Evolutionary conservation across 306 rosid genomes (phyloP).

Genomic region (Quercus mongolica): DNA sequence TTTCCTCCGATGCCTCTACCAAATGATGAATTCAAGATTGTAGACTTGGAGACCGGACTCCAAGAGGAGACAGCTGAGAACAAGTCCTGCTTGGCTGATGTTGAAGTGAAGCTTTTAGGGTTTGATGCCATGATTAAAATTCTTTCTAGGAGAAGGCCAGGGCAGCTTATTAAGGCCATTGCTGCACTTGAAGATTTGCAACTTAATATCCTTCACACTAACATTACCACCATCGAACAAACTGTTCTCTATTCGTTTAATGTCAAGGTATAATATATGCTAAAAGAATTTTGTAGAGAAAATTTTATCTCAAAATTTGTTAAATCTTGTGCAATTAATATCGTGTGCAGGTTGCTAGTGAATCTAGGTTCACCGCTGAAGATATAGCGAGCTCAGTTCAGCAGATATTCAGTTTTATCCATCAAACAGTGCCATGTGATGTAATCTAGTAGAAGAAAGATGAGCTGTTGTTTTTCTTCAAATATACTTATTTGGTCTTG

Average conservation of each 20-base stretch:
- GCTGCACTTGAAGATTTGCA: constrained; percentile 98
- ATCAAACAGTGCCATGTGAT: constrained; percentile 64
- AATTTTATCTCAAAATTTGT: neutral
- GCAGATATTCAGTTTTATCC: constrained; percentile 83
- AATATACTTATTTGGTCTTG: neutral
- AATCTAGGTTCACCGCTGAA: constrained; percentile 84
- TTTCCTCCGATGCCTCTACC: constrained; percentile 43
- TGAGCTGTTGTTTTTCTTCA: neutral
- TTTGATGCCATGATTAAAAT: constrained; percentile 92
- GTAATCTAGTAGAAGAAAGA: constrained; percentile 6
- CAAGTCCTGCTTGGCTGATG: constrained; percentile 92
- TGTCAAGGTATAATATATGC: constrained; percentile 53
- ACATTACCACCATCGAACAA: constrained; percentile 94
- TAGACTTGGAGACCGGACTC: constrained; percentile 56
- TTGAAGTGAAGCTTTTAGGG: constrained; percentile 87
- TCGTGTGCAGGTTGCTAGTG: constrained; percentile 59
- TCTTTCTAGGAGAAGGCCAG: constrained; percentile 80
- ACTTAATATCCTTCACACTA: constrained; percentile 83
- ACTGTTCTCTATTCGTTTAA: constrained; percentile 94
- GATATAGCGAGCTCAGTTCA: constrained; percentile 90
- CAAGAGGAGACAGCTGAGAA: constrained; percentile 81
- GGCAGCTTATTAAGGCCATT: constrained; percentile 81
- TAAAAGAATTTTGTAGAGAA: neutral
- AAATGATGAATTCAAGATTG: constrained; percentile 53
- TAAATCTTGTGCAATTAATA: constrained; percentile 10